These are phyloP conservation scores for Trametes maxima DNA, from an alignment of 768 basidiomycete species.

Conservation along the genomic window DNA sequence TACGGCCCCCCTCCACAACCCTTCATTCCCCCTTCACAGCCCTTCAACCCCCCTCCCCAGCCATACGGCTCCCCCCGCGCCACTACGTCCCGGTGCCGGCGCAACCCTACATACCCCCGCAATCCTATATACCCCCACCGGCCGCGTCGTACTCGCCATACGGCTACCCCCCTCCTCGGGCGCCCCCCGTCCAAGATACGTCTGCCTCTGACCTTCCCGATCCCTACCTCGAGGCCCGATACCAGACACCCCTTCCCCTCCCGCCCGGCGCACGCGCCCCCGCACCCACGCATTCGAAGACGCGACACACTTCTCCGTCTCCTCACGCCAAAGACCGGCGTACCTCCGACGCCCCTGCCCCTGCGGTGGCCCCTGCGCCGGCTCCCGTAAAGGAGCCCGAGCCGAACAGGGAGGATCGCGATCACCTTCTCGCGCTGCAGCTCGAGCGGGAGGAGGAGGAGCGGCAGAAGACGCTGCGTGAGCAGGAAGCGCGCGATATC, in stretches of 20 bases:
- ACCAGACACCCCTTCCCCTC: slow-evolving; percentile 56
- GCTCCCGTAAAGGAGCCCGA: neutral
- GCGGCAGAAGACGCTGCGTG: slow-evolving; percentile 45
- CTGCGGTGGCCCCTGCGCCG: slow-evolving; percentile 1
- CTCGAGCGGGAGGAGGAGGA: slow-evolving; percentile 39
- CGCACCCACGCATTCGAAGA: slow-evolving; percentile 6
- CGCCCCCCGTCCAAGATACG: slow-evolving; percentile 4
- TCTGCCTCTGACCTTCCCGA: slow-evolving; percentile 37
- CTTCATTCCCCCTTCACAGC: neutral
- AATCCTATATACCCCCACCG: neutral
- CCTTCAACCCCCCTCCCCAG: neutral
- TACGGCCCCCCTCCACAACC: neutral
- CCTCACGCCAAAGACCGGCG: neutral
- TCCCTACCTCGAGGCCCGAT: slow-evolving; percentile 48
- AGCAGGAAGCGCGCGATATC: slow-evolving; percentile 41
- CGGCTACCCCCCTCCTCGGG: slow-evolving; percentile 12
- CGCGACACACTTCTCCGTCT: neutral
- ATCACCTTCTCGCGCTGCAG: slow-evolving; percentile 22
- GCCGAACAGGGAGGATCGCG: slow-evolving; percentile 24
- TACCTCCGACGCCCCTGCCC: neutral
- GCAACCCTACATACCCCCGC: slow-evolving; percentile 4
- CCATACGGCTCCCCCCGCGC: slow-evolving; percentile 2
- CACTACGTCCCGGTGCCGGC: neutral
- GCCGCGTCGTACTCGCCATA: neutral
- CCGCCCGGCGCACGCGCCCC: slow-evolving; percentile 37